Base-by-base conservation (phyloP, 257 asterid genomes). In the Capsicum baccatum region DNA sequence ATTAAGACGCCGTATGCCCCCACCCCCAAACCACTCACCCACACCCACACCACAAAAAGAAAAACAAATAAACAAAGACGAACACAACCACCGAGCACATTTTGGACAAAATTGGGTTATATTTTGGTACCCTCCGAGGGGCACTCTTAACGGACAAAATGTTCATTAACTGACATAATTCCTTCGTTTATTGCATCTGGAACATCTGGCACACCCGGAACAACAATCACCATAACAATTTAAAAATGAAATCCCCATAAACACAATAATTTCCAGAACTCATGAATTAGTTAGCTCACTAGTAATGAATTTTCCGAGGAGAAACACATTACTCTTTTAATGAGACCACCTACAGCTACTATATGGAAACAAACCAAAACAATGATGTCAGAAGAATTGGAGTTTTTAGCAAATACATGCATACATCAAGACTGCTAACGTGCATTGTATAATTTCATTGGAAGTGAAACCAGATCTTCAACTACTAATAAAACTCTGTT, bases 381-480 rank as follows among this genome's bases (percentile, higher is more conserved):
- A 35, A 67, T 67, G n/a, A 67, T 66, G 47, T 66, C 6, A 33
- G 73, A 66, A 66, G 73, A 66, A n/a, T 33, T 33, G 47, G 13
- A 37, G 37, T 68, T 68, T 37, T 19, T 37, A 37, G 54, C 26
- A 37, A 37, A 15, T 37, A 14, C 48, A 68, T 15, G 8, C 76
- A 15, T 68, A 12, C 76, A 37, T 35, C 50, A 67, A 68, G 76
- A 68, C 14, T 37, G 52, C 52, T 68, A 68, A 68, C 8, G 76
- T 37, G 54, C 52, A 37, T 68, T 37, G 54, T 37, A 37, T 68
- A 68, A 37, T 37, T 68, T 37, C 26, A 15, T 15, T 68, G 76
- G 76, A 68, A 67, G 37, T 68, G 50, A 39, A 37, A 68, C 6
- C 52, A 68, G 54, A 68, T 68, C 76, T 37, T 37, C 76, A 68